Base-by-base conservation (phyloP, 257 asterid genomes). In the Gentiana dahurica region DNA sequence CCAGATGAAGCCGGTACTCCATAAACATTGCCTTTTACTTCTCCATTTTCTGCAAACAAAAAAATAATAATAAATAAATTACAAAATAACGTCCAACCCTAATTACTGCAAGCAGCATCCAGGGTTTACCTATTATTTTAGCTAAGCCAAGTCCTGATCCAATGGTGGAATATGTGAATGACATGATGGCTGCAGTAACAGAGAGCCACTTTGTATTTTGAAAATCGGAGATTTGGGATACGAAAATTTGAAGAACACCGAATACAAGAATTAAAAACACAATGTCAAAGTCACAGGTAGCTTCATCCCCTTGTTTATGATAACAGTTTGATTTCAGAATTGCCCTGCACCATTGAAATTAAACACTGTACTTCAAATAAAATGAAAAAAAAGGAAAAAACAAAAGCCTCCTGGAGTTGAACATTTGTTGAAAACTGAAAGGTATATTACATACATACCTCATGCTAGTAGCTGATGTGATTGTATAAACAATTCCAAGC, bases 161-260 rank as follows among this genome's bases (percentile, higher is more conserved):
- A 0, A 84, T 80, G 57, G 61, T 62, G 37, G 95, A 71, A 61
- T 90, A 90, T 9, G 77, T 36, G 66, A 90, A 79, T 36, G 98
- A 90, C 96, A 84, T 87, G 73, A 78, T 50, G 8, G 95, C 89
- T 57, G 96, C 85, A 9, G 84, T 68, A 7, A 76, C 58, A 0
- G 95, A 90, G n/a, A 84, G 96, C 95, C 95, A 84, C 48, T 57
- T 66, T 74, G 79, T 90, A 71, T 75, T 76, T 5, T 64, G 88
- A 50, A 89, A 78, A 61, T 89, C 75, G 10, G 95, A 94, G 65
- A 86, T 82, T 54, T 86, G 96, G 36, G 97, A 90, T 63, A 79
- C 71, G 24, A 90, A 49, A 12, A 76, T 61, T 65, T 87, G 91
- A 35, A 82, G 36, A 8, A 65, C 35, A 48, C 96, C 98, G 50